These are phyloP conservation scores for Ambispora gerdemannii DNA, from an alignment of 192 early-diverging fungal species.

Conservation along the genomic window DNA sequence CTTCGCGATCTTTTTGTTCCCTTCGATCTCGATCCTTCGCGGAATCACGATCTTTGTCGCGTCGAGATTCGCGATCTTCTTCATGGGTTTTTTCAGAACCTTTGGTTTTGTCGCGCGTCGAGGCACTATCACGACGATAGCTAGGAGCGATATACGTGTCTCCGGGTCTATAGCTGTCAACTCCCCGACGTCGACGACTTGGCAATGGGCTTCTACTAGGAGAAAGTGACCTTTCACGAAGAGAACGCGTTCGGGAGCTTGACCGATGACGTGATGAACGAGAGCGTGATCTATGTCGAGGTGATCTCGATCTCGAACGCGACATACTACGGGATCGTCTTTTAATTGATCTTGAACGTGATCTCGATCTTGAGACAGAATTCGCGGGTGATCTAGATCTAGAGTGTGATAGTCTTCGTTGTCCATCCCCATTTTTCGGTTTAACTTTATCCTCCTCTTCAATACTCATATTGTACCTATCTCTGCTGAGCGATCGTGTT, in stretches of 20 bases:
- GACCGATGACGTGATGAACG: not conserved
- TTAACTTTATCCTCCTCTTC: not conserved
- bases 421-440: not conserved
- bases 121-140: not conserved
- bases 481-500: not conserved
- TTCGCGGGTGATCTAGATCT: not conserved
- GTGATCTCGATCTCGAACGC: conserved; percentile 29
- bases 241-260: not conserved
- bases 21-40: conserved; percentile 4
- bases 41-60: not conserved
- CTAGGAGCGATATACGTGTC: conserved; percentile 14
- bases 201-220: not conserved
- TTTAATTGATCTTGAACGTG: conserved; percentile 14
- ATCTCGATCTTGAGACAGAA: conserved; percentile 5
- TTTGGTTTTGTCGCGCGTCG: not conserved
- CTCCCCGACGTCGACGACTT: not conserved
- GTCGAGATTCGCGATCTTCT: not conserved
- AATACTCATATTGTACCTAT: not conserved
- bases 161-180: conserved; percentile 21
- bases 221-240: not conserved
- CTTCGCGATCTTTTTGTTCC: not conserved
- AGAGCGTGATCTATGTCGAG: not conserved
- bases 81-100: not conserved
- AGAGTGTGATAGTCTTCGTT: not conserved
- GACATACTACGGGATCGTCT: conserved; percentile 15